Conservation (phyloP, 2,329 filamentous ascomycete genomes). For the Aspergillus ochraceus region DNA sequence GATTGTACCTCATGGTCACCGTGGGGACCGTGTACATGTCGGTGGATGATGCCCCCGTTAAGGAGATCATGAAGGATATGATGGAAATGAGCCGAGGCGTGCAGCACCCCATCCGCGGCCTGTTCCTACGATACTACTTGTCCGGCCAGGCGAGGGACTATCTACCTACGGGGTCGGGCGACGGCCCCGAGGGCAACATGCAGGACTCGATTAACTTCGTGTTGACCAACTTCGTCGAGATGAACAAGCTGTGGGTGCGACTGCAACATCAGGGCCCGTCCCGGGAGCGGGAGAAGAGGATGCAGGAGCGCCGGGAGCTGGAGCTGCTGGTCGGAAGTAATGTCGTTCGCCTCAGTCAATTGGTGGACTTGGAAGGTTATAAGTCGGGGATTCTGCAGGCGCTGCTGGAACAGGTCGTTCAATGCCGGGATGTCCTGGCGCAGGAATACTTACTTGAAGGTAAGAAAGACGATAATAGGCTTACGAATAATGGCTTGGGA, state of each 20-base stretch:
- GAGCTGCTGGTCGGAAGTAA: constrained; percentile 96
- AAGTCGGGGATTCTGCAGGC: constrained; percentile 86
- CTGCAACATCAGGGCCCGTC: constrained; percentile 97
- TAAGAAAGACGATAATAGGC: constrained; percentile 25
- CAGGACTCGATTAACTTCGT: constrained; percentile 98
- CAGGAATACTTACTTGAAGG: constrained; percentile 95
- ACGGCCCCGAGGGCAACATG: constrained; percentile 91
- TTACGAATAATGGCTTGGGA: background rate
- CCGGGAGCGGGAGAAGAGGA: constrained; percentile 86
- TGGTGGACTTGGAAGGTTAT: constrained; percentile 93
- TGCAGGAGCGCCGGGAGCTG: constrained; percentile 90
- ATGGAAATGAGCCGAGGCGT: constrained; percentile 99
- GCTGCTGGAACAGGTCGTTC: constrained; percentile 92
- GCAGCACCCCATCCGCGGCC: constrained; percentile 90
- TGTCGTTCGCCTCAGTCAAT: constrained; percentile 87
- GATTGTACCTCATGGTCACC: constrained; percentile 98
- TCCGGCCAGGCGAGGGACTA: constrained; percentile 91
- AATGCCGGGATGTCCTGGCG: constrained; percentile 93
- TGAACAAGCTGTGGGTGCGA: constrained; percentile 99
- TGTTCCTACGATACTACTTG: constrained; percentile 95
- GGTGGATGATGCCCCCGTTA: constrained; percentile 95
- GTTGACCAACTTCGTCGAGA: constrained; percentile 97
- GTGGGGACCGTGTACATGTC: constrained; percentile 99
- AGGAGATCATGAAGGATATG: constrained; percentile 99
- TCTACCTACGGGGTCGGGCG: constrained; percentile 76